These are phyloP conservation scores for Candida palmyrensis DNA, from an alignment of 805 yeast species.

Conservation along the genomic window DNA sequence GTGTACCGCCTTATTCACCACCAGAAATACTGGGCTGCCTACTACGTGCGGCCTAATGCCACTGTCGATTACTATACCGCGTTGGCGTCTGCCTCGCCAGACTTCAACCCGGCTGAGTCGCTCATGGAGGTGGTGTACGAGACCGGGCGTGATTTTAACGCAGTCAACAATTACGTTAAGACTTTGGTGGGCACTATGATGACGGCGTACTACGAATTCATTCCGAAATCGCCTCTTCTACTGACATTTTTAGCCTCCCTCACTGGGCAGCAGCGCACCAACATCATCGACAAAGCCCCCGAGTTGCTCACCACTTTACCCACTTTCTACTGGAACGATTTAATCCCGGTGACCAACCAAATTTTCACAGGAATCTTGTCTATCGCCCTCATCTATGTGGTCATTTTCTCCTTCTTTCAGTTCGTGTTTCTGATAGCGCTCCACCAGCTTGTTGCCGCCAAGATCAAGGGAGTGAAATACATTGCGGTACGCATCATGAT, in stretches of 20 bases:
- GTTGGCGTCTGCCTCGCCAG: slow-evolving; percentile 10
- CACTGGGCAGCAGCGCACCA: slow-evolving; percentile 5
- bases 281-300: slow-evolving; percentile 14
- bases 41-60: slow-evolving; percentile 24
- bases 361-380: slow-evolving; percentile 27
- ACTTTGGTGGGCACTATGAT: slow-evolving; percentile 13
- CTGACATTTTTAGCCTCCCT: slow-evolving; percentile 10
- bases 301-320: slow-evolving; percentile 20
- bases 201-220: slow-evolving; percentile 11
- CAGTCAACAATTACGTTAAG: slow-evolving; percentile 18
- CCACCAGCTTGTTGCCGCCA: slow-evolving; percentile 22
- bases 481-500: slow-evolving; percentile 18
- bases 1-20: slow-evolving; percentile 25
- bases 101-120: slow-evolving; percentile 14
- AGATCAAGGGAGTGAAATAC: slow-evolving; percentile 20
- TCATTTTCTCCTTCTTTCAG: slow-evolving; percentile 30
- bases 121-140: slow-evolving; percentile 23
- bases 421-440: slow-evolving; percentile 22
- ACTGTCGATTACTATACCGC: slow-evolving; percentile 19
- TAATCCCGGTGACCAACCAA: slow-evolving; percentile 18
- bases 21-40: slow-evolving; percentile 26
- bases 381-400: slow-evolving; percentile 27
- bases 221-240: slow-evolving; percentile 15
- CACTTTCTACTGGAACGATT: slow-evolving; percentile 16
- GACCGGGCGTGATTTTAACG: slow-evolving; percentile 30